Conservation (phyloP, 768 basidiomycete genomes). For the Suillus americanus region DNA sequence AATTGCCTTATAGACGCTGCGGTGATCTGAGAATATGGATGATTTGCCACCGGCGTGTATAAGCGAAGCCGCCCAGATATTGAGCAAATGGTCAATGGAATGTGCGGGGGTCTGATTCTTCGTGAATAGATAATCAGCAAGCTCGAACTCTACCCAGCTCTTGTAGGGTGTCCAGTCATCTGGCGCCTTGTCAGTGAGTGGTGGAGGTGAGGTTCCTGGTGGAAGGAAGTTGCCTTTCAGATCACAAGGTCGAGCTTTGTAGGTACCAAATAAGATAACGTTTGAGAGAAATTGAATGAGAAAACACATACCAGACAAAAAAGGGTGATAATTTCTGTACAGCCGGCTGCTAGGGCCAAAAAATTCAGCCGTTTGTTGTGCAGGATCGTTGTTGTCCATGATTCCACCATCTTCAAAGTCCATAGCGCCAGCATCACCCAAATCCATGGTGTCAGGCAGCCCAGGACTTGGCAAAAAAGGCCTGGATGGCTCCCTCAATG, state of each 20-base stretch:
- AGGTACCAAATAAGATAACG: background rate
- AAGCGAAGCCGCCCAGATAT: slow-evolving; percentile 19
- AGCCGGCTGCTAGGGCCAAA: slow-evolving; percentile 1
- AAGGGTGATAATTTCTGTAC: slow-evolving; percentile 6
- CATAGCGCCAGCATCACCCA: background rate
- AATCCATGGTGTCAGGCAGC: background rate
- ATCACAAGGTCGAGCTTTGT: slow-evolving; percentile 10
- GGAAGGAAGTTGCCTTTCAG: no score
- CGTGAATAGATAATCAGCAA: slow-evolving; percentile 19
- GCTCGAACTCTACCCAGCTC: slow-evolving; percentile 18
- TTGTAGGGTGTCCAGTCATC: slow-evolving; percentile 17
- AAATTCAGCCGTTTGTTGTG: background rate
- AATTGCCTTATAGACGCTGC: slow-evolving; percentile 25
- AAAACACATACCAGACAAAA: slow-evolving; percentile 5
- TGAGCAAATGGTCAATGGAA: slow-evolving; percentile 18
- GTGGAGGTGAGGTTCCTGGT: slow-evolving; percentile 8
- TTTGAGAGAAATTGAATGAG: background rate
- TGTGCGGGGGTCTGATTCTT: slow-evolving; percentile 19
- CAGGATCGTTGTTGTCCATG: background rate
- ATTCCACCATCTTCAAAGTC: background rate
- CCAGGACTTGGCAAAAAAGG: background rate
- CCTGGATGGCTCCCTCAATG: no score
- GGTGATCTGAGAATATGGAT: slow-evolving; percentile 27
- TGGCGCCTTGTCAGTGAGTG: background rate
- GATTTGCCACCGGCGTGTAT: slow-evolving; percentile 8